Base-by-base conservation (phyloP, 331 rosid species). In the Dryas integrifolia region DNA sequence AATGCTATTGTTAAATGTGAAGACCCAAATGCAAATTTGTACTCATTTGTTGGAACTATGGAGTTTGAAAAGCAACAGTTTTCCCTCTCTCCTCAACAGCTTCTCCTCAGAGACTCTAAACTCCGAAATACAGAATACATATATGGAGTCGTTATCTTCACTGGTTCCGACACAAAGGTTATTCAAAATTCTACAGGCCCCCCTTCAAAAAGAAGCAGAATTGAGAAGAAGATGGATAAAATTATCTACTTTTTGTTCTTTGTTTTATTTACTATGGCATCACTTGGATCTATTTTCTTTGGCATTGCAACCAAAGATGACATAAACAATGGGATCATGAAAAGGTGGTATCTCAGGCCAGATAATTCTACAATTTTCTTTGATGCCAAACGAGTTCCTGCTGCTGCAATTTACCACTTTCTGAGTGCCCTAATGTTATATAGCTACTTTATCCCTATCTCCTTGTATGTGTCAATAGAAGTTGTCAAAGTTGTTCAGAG, bases 401-500 rank as follows among this genome's bases (percentile, higher is more conserved):
- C 71, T 11, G 97, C 99, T 49, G 89, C 93, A 72, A 0, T 83
- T 40, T 90, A n/a, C 55, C 99, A 95, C 84, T 84, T 73, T 75
- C 64, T 95, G 76, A 88, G 98, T n/a, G 99, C 93, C 60, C 76
- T 95, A 26, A 92, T 95, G 99, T 76, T 95, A 43, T 95, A 81
- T 71, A 15, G 55, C 73, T 65, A 55, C 82, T 86, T 95, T 70
- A 92, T 95, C 79, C 99, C 99, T 26, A 95, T 95, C 75, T 95
- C 99, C 52, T 80, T 92, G 79, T 95, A 95, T 61, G 96, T 95
- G 50, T 92, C 99, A 3, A 81, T 90, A 58, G 99, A 95, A 85
- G 78, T 95, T 74, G 99, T 95, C 74, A 95, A 95, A 69, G 91
- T 95, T 81, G 97, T 95, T 82, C 99, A 95, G 88, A 85, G 88